Evolutionary conservation across 805 yeast species (phyloP), one percentile per base, ranked within the genome.

Genomic region (Monosporozyma siamensis): DNA sequence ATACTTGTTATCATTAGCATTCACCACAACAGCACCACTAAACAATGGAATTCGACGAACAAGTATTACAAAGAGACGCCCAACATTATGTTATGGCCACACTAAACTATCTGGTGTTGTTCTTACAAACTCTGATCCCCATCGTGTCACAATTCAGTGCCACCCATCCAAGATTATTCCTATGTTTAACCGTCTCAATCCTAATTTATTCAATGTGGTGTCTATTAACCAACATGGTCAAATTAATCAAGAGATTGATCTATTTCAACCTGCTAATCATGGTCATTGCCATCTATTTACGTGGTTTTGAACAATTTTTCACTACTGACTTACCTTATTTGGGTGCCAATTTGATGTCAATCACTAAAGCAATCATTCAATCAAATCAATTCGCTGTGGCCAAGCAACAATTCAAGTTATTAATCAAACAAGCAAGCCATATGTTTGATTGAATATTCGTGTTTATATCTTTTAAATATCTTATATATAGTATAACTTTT

Each of bases 101-200:
- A 2, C 7, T 51, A 12, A 36, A 39, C 2, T 21, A 38, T 17
- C 4, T 40, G 3, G 44, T 55, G 24, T 29, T 40, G 11, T 32
- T 48, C 14, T 40, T 54, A 18, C 62, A 55, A 38, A 29, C 47
- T 20, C 26, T 44, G n/a, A 44, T 57, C 11, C 53, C 56, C 1
- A 9, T 52, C 1, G 23, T 49, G 0, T 47, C 50, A 7, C 43
- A 45, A 9, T 51, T 64, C 35, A 48, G 65, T 41, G 38, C 52
- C 1, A 44, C 51, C 5, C 58, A 67, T 38, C 70, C 70, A 12
- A 55, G 53, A 2, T 32, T 56, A 1, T 59, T 67, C 14, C 40
- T 55, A 10, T 36, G 47, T 4, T 24, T 59, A 3, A 38, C 54
- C 2, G 34, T 54, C 2, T 15, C 53, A 1, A 10, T 56, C 5